Evolutionary conservation across 768 basidiomycete species (phyloP).

Genomic region (Lanmaoa pseudosensibilis): DNA sequence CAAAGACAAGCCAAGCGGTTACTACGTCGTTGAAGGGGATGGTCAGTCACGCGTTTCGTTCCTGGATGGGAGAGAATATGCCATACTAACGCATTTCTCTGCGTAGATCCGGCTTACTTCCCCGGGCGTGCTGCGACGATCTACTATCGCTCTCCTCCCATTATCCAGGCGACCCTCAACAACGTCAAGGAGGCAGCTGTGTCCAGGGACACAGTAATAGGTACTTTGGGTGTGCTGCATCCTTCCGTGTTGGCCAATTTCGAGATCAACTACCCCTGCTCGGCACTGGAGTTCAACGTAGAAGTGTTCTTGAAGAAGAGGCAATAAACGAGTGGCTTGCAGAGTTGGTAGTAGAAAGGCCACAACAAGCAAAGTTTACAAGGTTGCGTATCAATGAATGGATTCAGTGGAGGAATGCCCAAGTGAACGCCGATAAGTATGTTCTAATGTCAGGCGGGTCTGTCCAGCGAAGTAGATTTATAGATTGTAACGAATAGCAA

Average conservation of each 20-base stretch:
- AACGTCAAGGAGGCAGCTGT: constrained; percentile 47
- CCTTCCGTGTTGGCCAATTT: constrained; percentile 90
- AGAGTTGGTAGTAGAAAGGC: constrained; percentile 3
- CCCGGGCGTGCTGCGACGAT: constrained; percentile 93
- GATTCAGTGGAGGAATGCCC: neutral
- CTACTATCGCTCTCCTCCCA: constrained; percentile 68
- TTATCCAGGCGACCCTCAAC: constrained; percentile 31
- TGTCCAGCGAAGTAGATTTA: constrained; percentile 6
- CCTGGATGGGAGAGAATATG: neutral
- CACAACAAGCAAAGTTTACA: neutral
- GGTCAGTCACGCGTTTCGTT: constrained; percentile 51
- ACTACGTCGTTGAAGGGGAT: constrained; percentile 85
- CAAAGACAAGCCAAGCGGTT: constrained; percentile 64
- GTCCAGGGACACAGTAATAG: constrained; percentile 69
- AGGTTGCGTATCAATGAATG: constrained; percentile 4
- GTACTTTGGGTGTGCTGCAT: constrained; percentile 91
- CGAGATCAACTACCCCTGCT: constrained; percentile 93
- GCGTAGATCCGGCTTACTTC: constrained; percentile 87
- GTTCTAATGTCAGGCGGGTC: neutral
- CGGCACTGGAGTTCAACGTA: constrained; percentile 88
- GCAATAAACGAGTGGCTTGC: constrained; percentile 21
- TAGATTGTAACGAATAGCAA: constrained; percentile 9
- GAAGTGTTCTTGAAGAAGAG: constrained; percentile 84
- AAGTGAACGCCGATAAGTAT: neutral
- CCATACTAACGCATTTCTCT: constrained; percentile 5